Conservation (phyloP, 2,329 filamentous ascomycete genomes). For the Pleoardoris graminearum region DNA sequence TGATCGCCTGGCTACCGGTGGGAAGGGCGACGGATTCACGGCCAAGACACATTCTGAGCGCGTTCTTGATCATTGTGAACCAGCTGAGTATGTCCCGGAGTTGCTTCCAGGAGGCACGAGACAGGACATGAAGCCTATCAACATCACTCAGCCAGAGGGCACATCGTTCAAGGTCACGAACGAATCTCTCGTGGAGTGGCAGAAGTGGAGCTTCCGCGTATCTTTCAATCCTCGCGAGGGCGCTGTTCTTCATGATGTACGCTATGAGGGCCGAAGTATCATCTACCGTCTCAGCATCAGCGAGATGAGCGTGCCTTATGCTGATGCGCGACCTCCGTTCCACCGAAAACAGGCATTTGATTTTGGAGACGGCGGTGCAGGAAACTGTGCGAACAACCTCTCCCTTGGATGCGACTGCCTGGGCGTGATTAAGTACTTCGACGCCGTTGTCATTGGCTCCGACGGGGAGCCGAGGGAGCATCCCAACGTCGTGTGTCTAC, state of each 20-base stretch:
- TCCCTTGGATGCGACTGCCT: conserved; percentile 70
- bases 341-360: conserved; percentile 59
- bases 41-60: conserved; percentile 45
- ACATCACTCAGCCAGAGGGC: conserved; percentile 72
- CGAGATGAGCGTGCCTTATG: conserved; percentile 69
- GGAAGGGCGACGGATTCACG: conserved; percentile 42
- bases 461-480: conserved; percentile 59
- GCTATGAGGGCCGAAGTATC: conserved; percentile 35
- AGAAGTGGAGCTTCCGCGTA: conserved; percentile 51
- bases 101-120: conserved; percentile 44
- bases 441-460: conserved; percentile 57
- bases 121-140: conserved; percentile 64
- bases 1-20: conserved; percentile 44
- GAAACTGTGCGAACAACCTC: conserved; percentile 69
- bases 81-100: conserved; percentile 55
- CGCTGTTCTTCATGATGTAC: conserved; percentile 63
- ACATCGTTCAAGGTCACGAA: conserved; percentile 64
- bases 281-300: conserved; percentile 66
- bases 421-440: conserved; percentile 69
- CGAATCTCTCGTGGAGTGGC: conserved; percentile 51
- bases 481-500: conserved; percentile 67
- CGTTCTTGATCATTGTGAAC: conserved; percentile 54
- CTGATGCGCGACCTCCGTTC: conserved; percentile 62
- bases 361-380: conserved; percentile 70
- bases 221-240: conserved; percentile 57